Evolutionary conservation across 1,284 basidiomycete species (phyloP).

Genomic region (Cronartium quercuum): DNA sequence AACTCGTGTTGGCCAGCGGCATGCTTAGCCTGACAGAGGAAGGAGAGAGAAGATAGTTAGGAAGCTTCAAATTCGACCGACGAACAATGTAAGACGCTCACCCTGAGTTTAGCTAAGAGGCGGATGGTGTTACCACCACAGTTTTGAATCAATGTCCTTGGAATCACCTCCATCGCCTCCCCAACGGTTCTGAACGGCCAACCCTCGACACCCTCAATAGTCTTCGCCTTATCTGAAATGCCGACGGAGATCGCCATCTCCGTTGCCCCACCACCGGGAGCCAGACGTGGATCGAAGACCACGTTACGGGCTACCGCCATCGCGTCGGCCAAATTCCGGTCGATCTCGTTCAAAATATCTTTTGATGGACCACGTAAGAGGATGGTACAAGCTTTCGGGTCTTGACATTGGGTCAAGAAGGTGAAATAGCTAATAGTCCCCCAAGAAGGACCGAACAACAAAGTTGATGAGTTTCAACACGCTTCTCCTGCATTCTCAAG

Average conservation of each 20-base stretch:
- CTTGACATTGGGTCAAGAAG: slow-evolving; percentile 82
- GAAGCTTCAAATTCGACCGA: neutral
- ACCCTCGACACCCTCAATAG: slow-evolving; percentile 74
- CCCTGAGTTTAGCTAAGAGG: slow-evolving; percentile 80
- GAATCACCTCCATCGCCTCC: slow-evolving; percentile 96
- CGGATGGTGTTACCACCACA: slow-evolving; percentile 90
- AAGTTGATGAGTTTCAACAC: too few species aligned
- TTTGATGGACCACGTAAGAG: slow-evolving; percentile 96
- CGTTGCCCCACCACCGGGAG: slow-evolving; percentile 90
- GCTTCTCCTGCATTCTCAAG: neutral
- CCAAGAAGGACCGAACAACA: neutral
- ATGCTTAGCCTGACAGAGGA: slow-evolving; percentile 69
- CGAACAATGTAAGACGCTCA: slow-evolving; percentile 50
- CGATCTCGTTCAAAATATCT: slow-evolving; percentile 96
- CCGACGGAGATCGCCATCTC: slow-evolving; percentile 79
- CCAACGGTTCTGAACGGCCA: slow-evolving; percentile 87
- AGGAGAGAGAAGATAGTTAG: neutral
- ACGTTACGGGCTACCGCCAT: slow-evolving; percentile 97
- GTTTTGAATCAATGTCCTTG: slow-evolving; percentile 90
- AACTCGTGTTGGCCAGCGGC: slow-evolving; percentile 81
- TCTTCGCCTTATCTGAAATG: slow-evolving; percentile 73
- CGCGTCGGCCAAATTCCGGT: slow-evolving; percentile 93
- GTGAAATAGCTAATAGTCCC: slow-evolving; percentile 71
- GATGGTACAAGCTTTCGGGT: slow-evolving; percentile 97
- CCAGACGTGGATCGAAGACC: slow-evolving; percentile 85